Evolutionary conservation across 495 filamentous ascomycete genomes (phyloP), one percentile per base, ranked within the genome.

Genomic region (Trypethelium eluteriae): DNA sequence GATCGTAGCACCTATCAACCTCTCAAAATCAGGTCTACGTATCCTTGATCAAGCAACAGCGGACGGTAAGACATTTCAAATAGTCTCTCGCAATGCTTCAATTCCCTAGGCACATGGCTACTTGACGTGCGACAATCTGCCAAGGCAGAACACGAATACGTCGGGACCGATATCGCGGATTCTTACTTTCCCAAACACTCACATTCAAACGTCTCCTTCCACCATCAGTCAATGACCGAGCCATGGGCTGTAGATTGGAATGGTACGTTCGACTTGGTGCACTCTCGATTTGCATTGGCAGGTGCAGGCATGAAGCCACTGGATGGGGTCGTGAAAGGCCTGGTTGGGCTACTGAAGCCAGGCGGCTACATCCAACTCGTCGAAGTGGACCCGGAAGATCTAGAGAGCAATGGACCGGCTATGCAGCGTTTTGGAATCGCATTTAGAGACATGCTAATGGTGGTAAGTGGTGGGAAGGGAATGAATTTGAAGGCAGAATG

Each of bases 321-420:
- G 7, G 6, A 7, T 1, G 41, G 14, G 41, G 39, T 46, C 7
- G 59, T 69, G 10, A 63, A n/a, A 12, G 41, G 9, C 14, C 2
- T 53, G 39, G 56, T 39, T 7, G 46, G 38, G 6, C 65, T 69
- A 14, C 41, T 69, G 38, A 67, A 67, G 46, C 68, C 68, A 2
- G 68, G 68, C n/a, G 68, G 68, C 2, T 69, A 64, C 64, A 67
- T 69, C 36, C 53, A 67, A 62, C 39, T 69, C 34, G 46, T 57
- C 5, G 68, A 69, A 9, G 34, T 10, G 25, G 25, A 25, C 25
- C 25, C 25, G 25, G 25, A 25, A 25, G 25, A 25, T 25, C 25
- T 1, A 25, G 25, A 25, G 1, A 1, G 25, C 25, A 25, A 25
- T 25, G 25, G 25, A 25, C 25, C 25, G 25, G 25, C 25, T 1